These are phyloP conservation scores for Penstemon barbatus DNA, from an alignment of 257 asterid species.

Conservation along the genomic window DNA sequence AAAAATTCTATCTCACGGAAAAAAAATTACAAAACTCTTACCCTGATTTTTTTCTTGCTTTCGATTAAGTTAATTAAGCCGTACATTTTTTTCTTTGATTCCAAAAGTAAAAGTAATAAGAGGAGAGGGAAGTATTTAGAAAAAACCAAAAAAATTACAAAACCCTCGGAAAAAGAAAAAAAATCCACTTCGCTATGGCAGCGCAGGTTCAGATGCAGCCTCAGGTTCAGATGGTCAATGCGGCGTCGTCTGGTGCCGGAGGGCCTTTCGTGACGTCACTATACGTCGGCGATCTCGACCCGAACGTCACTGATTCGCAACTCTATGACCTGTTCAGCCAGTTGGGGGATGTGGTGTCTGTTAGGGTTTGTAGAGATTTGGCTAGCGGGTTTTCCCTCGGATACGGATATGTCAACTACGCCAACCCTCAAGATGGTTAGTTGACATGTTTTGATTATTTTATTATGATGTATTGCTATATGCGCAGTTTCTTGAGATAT, in stretches of 20 bases:
- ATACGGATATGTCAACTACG: conserved; percentile 87
- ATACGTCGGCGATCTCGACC: conserved; percentile 89
- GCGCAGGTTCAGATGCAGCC: background rate
- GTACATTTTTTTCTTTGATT: background rate
- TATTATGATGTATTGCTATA: background rate
- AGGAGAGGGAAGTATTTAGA: background rate
- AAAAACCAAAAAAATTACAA: too few species aligned
- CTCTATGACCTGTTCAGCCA: conserved; percentile 82
- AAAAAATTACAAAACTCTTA: background rate
- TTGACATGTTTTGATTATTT: background rate
- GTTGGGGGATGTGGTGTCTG: conserved; percentile 88
- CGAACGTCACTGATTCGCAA: conserved; percentile 74
- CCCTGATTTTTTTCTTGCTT: background rate
- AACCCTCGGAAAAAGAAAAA: background rate
- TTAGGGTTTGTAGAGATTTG: conserved; percentile 90
- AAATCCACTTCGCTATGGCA: background rate
- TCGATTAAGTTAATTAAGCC: background rate
- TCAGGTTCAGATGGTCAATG: background rate
- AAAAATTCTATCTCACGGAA: background rate
- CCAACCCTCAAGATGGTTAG: conserved; percentile 77
- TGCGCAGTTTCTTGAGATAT: too few species aligned
- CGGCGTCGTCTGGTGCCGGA: too few species aligned
- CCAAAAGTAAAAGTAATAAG: background rate
- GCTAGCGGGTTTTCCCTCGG: conserved; percentile 74
- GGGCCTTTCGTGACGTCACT: conserved; percentile 79